Evolutionary conservation across 805 yeast genomes (phyloP).

Genomic region (Lipomyces kockii): DNA sequence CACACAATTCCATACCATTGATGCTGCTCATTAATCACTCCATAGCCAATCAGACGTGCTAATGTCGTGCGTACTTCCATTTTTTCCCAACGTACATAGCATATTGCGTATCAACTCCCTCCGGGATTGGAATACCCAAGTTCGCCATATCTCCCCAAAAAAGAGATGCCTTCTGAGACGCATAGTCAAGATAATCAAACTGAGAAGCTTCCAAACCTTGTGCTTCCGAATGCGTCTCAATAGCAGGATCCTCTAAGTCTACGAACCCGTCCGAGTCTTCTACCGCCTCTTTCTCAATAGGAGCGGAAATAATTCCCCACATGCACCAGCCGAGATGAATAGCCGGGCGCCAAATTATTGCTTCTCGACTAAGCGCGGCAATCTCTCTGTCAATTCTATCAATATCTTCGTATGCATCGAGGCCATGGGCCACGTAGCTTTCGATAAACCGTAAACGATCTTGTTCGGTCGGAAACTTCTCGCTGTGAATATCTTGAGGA

Average conservation of each 20-base stretch:
- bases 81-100: conserved; percentile 16
- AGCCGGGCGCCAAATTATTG: conserved; percentile 77
- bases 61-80: not conserved
- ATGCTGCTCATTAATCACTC: not conserved
- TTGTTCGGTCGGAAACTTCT: conserved; percentile 66
- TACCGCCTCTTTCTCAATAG: conserved; percentile 41
- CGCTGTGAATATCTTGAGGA: conserved; percentile 59
- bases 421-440: conserved; percentile 68
- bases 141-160: conserved; percentile 75
- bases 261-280: conserved; percentile 40
- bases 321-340: conserved; percentile 81
- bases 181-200: conserved; percentile 77
- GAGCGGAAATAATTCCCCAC: conserved; percentile 88
- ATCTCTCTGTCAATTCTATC: conserved; percentile 52
- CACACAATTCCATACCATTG: not conserved
- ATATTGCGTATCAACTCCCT: conserved; percentile 13
- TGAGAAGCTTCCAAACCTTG: conserved; percentile 57
- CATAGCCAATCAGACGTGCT: not conserved
- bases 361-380: conserved; percentile 63
- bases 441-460: conserved; percentile 73
- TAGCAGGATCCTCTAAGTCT: conserved; percentile 37
- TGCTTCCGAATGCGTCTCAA: conserved; percentile 41
- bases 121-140: conserved; percentile 53
- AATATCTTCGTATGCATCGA: conserved; percentile 44
- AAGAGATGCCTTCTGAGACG: conserved; percentile 72